Evolutionary conservation across 2,329 filamentous ascomycete species (phyloP).

Genomic region (Cordyceps tenuipes): DNA sequence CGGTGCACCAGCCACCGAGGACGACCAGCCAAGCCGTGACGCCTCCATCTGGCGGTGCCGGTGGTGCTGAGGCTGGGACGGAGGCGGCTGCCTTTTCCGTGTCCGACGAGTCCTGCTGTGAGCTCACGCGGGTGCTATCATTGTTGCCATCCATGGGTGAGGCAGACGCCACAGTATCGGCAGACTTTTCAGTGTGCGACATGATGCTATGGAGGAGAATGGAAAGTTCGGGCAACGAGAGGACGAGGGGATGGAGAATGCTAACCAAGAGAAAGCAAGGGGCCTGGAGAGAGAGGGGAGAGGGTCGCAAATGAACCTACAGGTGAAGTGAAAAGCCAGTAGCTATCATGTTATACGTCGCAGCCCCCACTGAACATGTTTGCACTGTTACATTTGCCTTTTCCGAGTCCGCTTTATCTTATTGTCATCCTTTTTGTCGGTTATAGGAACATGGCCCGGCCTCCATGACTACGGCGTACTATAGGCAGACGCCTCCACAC

Average conservation of each 20-base stretch:
- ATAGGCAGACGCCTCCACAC: not conserved
- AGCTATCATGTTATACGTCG: not conserved
- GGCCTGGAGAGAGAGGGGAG: not conserved
- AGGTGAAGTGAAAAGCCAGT: not conserved
- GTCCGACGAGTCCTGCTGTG: not conserved
- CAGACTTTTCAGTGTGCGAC: not conserved
- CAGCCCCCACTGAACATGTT: not conserved
- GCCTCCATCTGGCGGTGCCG: constrained; percentile 22
- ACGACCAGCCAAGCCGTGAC: constrained; percentile 30
- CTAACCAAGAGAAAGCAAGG: too few species aligned
- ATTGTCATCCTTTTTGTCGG: not conserved
- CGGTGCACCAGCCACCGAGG: constrained; percentile 31
- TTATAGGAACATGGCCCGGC: not conserved
- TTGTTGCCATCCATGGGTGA: not conserved
- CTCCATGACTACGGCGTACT: not conserved
- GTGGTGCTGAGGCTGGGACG: not conserved
- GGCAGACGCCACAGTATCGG: not conserved
- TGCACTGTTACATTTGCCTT: not conserved
- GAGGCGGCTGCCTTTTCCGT: constrained; percentile 1
- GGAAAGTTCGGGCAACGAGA: not conserved
- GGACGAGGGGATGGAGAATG: not conserved
- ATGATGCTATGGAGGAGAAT: not conserved
- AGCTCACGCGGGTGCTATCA: not conserved
- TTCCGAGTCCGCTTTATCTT: not conserved
- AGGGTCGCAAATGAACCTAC: not conserved